Conservation (phyloP, 2,329 filamentous ascomycete genomes). For the Byssochlamys sp. region DNA sequence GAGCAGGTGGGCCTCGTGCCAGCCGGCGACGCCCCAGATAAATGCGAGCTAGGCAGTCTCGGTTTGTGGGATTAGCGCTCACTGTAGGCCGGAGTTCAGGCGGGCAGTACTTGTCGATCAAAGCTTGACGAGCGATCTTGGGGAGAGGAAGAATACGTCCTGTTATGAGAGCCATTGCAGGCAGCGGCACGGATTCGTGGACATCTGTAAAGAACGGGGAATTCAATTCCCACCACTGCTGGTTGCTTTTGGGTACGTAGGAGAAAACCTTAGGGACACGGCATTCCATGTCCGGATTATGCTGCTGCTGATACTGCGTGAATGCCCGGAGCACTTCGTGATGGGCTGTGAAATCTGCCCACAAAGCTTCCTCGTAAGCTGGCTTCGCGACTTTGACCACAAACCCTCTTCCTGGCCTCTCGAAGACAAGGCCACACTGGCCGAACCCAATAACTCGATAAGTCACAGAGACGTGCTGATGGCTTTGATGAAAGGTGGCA, state of each 20-base stretch:
- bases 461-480: constrained; percentile 2
- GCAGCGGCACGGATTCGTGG: constrained; percentile 1
- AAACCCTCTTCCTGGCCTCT: constrained; percentile 1
- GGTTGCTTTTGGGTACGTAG: constrained; percentile 4
- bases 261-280: constrained; percentile 5
- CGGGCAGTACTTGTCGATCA: constrained; percentile 15
- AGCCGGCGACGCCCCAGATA: constrained; percentile 7
- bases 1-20: background rate
- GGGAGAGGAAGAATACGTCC: constrained; percentile 15
- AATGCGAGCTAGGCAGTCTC: constrained; percentile 9
- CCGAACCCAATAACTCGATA: constrained; percentile 6
- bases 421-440: constrained; percentile 8
- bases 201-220: background rate
- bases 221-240: constrained; percentile 5
- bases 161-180: constrained; percentile 10
- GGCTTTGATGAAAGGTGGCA: constrained; percentile 1
- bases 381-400: constrained; percentile 4
- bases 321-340: background rate
- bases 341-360: constrained; percentile 7
- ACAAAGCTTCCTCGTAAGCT: constrained; percentile 5
- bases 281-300: constrained; percentile 2
- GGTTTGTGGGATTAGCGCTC: constrained; percentile 1
- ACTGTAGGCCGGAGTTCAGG: background rate
- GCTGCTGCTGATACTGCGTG: background rate
- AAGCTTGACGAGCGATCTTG: constrained; percentile 6